Conservation (phyloP, 139 green algal species). For the Astrephomene gubernaculifera region DNA sequence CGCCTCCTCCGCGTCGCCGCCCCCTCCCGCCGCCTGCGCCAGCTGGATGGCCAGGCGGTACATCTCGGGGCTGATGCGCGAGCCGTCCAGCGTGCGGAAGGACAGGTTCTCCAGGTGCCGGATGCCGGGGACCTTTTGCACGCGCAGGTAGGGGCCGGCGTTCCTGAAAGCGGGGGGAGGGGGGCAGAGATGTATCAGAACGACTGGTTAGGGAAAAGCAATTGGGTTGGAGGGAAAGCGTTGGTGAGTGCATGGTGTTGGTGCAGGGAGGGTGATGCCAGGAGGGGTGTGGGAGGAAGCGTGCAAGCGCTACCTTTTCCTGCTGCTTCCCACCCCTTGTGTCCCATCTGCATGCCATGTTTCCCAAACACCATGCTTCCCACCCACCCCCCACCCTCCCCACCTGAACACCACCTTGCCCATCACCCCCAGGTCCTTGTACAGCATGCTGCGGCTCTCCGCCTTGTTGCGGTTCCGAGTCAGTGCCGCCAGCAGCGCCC, state of each 20-base stretch:
- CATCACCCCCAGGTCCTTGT: conserved; percentile 61
- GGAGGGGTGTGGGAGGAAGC: too few relatives aligned
- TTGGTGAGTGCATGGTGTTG: too few relatives aligned
- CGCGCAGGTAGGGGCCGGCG: conserved; percentile 73
- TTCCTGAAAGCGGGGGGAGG: conserved; percentile 65
- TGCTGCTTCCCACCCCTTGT: too few relatives aligned
- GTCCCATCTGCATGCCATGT: too few relatives aligned
- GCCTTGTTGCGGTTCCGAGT: conserved; percentile 62
- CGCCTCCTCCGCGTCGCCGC: conserved; percentile 40
- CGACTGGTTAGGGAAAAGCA: too few relatives aligned
- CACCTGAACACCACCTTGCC: conserved; percentile 74
- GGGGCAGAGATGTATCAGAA: too few relatives aligned
- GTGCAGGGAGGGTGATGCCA: too few relatives aligned
- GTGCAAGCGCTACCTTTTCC: too few relatives aligned
- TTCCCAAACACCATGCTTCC: too few relatives aligned
- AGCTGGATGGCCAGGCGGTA: conserved; percentile 58
- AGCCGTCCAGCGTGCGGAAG: conserved; percentile 84
- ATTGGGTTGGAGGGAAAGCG: too few relatives aligned
- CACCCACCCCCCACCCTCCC: too few relatives aligned
- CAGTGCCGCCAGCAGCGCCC: conserved; percentile 72
- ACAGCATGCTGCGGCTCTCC: conserved; percentile 64
- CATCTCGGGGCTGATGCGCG: conserved; percentile 80
- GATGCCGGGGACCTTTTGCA: conserved; percentile 60
- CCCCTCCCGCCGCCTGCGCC: conserved; percentile 5
- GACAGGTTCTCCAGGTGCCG: conserved; percentile 73